phyloP scores from a whole-genome alignment of 768 basidiomycete species.

The Obba rivulosa region DNA sequence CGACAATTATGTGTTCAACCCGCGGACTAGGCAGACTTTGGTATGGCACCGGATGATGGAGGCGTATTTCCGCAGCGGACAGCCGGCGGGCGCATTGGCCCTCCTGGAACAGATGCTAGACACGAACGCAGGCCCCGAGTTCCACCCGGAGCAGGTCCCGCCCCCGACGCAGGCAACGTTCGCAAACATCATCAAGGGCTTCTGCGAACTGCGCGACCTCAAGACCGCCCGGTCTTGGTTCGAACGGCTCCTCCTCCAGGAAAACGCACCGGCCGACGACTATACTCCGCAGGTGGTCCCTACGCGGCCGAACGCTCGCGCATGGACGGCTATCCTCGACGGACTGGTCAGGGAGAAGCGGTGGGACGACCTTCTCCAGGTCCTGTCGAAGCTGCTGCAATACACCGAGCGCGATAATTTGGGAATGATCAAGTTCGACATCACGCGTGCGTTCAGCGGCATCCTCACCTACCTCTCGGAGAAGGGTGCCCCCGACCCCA shows the following conservation, averaged over 20 bases:
- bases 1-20: conserved; percentile 9
- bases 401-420: no score
- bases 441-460: no score
- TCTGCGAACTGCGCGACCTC: conserved; percentile 56
- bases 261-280: conserved; percentile 21
- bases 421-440: no score
- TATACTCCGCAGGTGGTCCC: conserved; percentile 39
- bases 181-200: conserved; percentile 57
- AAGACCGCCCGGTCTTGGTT: conserved; percentile 69
- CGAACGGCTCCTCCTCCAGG: conserved; percentile 49
- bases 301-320: conserved; percentile 44
- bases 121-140: conserved; percentile 27
- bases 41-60: conserved; percentile 72
- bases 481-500: conserved; percentile 4
- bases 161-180: conserved; percentile 60
- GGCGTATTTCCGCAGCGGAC: conserved; percentile 60
- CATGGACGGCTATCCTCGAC: conserved; percentile 60
- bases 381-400: not conserved
- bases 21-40: conserved; percentile 14
- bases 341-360: conserved; percentile 44
- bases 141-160: conserved; percentile 40
- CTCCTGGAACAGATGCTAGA: conserved; percentile 71
- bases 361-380: conserved; percentile 31
- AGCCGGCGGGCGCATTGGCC: conserved; percentile 57
- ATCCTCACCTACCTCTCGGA: no score